Evolutionary conservation across 371 early-diverging fungal species (phyloP), one percentile per base, ranked within the genome.

Genomic region (Conidiobolus incongruus): DNA sequence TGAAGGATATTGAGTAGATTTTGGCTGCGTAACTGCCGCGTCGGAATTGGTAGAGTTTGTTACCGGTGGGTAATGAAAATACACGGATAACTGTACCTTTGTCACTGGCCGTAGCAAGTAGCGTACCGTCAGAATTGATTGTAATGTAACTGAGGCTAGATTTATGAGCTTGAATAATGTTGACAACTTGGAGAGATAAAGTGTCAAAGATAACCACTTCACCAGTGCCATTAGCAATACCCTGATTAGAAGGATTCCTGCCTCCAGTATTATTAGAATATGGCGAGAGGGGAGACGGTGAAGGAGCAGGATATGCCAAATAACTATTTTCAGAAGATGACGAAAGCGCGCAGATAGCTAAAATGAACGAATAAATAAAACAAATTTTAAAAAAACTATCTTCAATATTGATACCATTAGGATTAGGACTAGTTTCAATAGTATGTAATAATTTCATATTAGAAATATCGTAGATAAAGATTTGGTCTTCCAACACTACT

Each of bases 11-110:
- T 17, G 83, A 89, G 50, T 75, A 81, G 45, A 96, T 94, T 35
- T 75, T 66, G 17, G 92, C 81, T 2, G 86, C 74, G 52, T 87
- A 88, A 4, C 90, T 70, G 40, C 96, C 96, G 23, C 96, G 64
- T 44, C 96, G 72, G 60, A 96, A 90, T 58, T 94, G 92, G 53
- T 70, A 82, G n/a, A 93, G 68, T 51, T 83, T 78, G 46, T 77
- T 67, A 26, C 82, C 90, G 44, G 75, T 68, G 8, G 88, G 86
- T 19, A 90, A 66, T 1, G 86, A 70, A 51, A 89, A 94, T 8
- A 96, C 89, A 12, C 96, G 77, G 42, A 96, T 88, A 1, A 96
- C 83, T 1, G 96, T 96, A 1, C 96, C 96, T 79, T 90, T 92
- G 50, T 93, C 93, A 54, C 83, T 81, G 4, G 91, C 77, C 1